These are phyloP conservation scores for Fusarium guadeloupense DNA, from an alignment of 2,329 filamentous ascomycete genomes.

Conservation along the genomic window DNA sequence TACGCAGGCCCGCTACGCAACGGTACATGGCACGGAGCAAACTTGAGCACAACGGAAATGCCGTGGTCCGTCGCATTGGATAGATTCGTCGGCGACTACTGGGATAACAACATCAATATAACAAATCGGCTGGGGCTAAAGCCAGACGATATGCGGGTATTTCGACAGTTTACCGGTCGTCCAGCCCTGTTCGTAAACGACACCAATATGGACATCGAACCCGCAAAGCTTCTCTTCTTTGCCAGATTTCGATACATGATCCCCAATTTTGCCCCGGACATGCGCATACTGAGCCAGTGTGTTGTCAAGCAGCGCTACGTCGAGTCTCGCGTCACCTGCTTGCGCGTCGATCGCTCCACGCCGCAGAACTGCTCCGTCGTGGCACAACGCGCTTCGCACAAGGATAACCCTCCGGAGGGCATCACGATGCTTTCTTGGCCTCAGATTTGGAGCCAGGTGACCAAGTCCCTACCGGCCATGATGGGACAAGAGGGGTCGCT, in stretches of 20 bases:
- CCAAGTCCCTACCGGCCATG: background rate
- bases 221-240: constrained; percentile 2
- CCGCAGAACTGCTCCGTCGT: constrained; percentile 12
- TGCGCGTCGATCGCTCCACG: background rate
- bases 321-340: constrained; percentile 15
- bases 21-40: constrained; percentile 13
- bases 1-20: background rate
- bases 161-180: no score
- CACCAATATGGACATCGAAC: background rate
- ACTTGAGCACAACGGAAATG: background rate
- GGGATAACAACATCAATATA: background rate
- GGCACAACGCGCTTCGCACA: constrained; percentile 2
- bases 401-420: background rate
- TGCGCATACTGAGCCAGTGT: background rate
- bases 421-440: background rate
- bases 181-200: constrained; percentile 6
- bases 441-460: background rate
- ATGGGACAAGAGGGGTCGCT: background rate
- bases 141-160: no score
- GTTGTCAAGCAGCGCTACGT: constrained; percentile 10
- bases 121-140: background rate
- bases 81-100: background rate
- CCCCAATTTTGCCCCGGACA: background rate
- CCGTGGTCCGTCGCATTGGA: constrained; percentile 1
- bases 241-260: background rate